A percentile compares a stretch with the other conserved stretches of the same genome.
These are phyloP conservation scores for Coemansia sp. DNA, from an alignment of 192 early-diverging fungal species.

Conservation along the genomic window DNA sequence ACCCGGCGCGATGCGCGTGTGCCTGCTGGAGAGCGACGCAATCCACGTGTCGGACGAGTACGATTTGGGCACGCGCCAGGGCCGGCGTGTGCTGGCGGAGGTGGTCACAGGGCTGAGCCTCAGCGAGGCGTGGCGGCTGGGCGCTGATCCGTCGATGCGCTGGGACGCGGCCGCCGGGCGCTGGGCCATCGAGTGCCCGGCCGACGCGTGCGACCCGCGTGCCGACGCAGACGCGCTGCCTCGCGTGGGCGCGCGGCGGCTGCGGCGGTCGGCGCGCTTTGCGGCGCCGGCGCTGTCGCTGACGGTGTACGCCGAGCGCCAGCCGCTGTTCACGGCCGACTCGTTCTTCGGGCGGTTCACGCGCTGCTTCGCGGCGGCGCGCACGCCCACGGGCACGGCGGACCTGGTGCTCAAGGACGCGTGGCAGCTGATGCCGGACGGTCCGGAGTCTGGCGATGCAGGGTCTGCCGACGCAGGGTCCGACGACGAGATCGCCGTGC, in stretches of 20 bases:
- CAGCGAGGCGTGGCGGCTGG: slow-evolving; percentile 34
- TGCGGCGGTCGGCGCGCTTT: slow-evolving; percentile 14
- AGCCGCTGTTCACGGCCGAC: slow-evolving; percentile 32
- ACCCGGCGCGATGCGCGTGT: slow-evolving; percentile 20
- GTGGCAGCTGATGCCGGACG: slow-evolving; percentile 31
- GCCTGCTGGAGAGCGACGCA: slow-evolving; percentile 44
- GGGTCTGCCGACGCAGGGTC: background rate
- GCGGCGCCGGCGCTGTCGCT: slow-evolving; percentile 4
- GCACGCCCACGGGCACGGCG: slow-evolving; percentile 1
- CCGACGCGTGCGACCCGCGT: slow-evolving; percentile 11
- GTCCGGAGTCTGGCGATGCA: no score
- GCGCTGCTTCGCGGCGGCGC: slow-evolving; percentile 30
- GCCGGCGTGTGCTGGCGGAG: slow-evolving; percentile 2
- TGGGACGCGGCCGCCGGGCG: slow-evolving; percentile 23
- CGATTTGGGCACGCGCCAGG: slow-evolving; percentile 6
- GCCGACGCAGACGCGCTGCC: background rate
- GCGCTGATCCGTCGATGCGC: slow-evolving; percentile 35
- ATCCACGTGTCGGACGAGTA: slow-evolving; percentile 20
- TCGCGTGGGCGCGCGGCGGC: slow-evolving; percentile 1
- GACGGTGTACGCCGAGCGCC: slow-evolving; percentile 21
- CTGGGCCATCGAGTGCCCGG: slow-evolving; percentile 39
- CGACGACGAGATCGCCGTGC: slow-evolving; percentile 31
- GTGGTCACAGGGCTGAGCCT: slow-evolving; percentile 6
- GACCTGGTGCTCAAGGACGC: slow-evolving; percentile 43
- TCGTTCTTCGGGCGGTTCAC: slow-evolving; percentile 44